Conservation (phyloP, 2,329 filamentous ascomycete genomes). For the Colletotrichum aenigma region DNA sequence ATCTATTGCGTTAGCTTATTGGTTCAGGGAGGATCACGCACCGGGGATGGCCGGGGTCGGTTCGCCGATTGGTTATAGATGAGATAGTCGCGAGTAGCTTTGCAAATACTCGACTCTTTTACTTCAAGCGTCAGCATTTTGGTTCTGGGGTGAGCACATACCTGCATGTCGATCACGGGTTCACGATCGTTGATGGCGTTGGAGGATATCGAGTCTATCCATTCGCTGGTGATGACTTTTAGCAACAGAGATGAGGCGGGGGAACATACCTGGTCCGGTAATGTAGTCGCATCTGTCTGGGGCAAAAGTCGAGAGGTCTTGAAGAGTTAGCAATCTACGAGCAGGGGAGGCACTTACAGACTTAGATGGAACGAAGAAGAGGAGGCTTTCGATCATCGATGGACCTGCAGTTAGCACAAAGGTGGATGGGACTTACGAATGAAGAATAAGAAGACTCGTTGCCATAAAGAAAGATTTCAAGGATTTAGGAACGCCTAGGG, state of each 20-base stretch:
- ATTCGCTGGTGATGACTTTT: too few species aligned
- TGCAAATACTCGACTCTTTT: neutral
- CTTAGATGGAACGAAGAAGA: neutral
- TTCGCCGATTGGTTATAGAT: neutral
- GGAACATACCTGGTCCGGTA: neutral
- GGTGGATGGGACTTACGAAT: neutral
- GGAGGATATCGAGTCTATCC: too few species aligned
- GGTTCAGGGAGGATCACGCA: neutral
- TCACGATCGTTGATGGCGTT: too few species aligned
- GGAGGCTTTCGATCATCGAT: neutral
- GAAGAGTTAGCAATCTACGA: neutral
- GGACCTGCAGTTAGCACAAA: neutral
- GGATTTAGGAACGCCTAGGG: neutral
- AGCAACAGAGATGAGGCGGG: neutral
- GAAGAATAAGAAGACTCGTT: neutral
- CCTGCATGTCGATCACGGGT: neutral
- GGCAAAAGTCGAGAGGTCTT: neutral
- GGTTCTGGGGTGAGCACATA: neutral
- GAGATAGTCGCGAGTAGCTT: neutral
- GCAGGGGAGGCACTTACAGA: neutral
- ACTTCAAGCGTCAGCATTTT: neutral
- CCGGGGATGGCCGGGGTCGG: neutral
- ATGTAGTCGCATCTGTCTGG: neutral
- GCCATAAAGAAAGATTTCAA: neutral
- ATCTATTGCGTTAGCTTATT: neutral